A percentile compares a stretch with the other conserved stretches of the same genome.
Conservation (phyloP, 2,329 filamentous ascomycete species). For the Aspergillus sp. region DNA sequence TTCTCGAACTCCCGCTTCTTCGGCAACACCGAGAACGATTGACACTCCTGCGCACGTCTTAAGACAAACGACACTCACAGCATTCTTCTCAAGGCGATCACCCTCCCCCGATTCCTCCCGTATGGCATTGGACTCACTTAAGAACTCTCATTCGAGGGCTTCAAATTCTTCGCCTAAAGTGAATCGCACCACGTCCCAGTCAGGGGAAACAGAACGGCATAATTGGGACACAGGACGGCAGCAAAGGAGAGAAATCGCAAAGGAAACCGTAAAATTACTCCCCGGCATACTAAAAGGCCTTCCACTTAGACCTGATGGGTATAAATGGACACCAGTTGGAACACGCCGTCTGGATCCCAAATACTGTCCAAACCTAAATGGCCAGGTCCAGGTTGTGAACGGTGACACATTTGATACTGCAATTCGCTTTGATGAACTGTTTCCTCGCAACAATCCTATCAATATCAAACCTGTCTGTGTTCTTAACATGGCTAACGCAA, state of each 20-base stretch:
- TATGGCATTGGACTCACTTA: background rate
- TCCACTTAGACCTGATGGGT: background rate
- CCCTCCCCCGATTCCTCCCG: background rate
- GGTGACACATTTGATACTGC: slow-evolving; percentile 55
- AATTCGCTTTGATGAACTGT: slow-evolving; percentile 30
- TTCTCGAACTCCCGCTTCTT: background rate
- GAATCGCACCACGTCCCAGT: background rate
- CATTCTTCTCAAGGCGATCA: background rate
- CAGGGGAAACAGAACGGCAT: background rate
- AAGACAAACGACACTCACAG: background rate
- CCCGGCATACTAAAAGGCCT: slow-evolving; percentile 31
- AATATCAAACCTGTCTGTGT: slow-evolving; percentile 46
- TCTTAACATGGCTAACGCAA: slow-evolving; percentile 59
- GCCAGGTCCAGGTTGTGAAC: slow-evolving; percentile 42
- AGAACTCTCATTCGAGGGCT: background rate
- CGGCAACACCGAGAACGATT: background rate
- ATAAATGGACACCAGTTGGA: background rate
- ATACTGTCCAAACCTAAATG: background rate
- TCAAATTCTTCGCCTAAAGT: background rate
- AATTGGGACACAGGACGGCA: background rate
- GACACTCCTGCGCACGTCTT: background rate
- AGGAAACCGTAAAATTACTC: slow-evolving; percentile 44
- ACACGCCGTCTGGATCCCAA: background rate
- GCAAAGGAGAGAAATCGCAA: slow-evolving; percentile 27
- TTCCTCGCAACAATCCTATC: slow-evolving; percentile 13